A percentile compares a stretch with the other conserved stretches of the same genome.
Conservation (phyloP, 331 rosid genomes). For the Quercus tomentella region DNA sequence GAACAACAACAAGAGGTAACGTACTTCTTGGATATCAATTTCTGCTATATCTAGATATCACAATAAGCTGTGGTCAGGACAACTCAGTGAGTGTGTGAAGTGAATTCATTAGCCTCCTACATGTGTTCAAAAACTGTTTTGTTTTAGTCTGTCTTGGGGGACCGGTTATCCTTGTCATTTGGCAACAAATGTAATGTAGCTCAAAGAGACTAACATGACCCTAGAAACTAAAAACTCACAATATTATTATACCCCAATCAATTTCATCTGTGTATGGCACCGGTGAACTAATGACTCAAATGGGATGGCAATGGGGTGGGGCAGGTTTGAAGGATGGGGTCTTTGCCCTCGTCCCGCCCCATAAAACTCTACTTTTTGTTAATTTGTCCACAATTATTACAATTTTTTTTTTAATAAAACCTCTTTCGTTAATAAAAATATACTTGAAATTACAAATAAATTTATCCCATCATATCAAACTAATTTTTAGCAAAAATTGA, state of each 20-base stretch:
- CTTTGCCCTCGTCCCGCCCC: fast-evolving
- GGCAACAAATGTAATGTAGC: background rate
- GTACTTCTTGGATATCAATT: background rate
- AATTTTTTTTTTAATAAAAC: no score
- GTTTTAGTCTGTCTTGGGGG: background rate
- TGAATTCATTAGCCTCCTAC: slow-evolving; percentile 1
- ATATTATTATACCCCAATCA: no score
- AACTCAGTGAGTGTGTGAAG: background rate
- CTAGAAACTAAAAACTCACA: no score
- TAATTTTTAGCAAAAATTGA: no score
- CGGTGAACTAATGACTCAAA: no score
- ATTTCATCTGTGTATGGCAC: no score
- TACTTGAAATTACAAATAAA: no score
- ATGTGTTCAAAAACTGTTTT: background rate
- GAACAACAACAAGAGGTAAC: slow-evolving; percentile 42
- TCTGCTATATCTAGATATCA: background rate
- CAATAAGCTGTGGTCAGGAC: slow-evolving; percentile 18
- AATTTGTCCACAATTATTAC: no score
- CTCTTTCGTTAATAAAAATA: no score
- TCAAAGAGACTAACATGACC: background rate
- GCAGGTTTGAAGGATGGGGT: fast-evolving
- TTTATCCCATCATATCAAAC: no score
- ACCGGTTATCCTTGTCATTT: background rate
- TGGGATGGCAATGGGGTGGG: no score
- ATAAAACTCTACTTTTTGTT: no score